Conservation (phyloP, 2,329 filamentous ascomycete genomes). For the Magnaporthales sp. region DNA sequence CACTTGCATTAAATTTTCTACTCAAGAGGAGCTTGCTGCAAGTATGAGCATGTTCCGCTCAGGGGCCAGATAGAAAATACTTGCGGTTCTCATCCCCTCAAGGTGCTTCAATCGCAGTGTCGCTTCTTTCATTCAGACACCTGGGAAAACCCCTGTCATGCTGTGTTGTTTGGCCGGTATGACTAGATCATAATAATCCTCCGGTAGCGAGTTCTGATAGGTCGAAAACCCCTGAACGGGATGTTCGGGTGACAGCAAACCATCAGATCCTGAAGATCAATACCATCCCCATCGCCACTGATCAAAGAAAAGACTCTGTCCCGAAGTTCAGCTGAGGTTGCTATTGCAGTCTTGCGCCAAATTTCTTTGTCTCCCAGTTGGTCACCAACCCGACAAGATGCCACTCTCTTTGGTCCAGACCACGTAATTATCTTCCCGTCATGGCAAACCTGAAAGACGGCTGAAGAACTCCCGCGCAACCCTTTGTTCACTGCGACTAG, state of each 20-base stretch:
- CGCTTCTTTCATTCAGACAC: too few relatives aligned
- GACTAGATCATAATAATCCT: not conserved
- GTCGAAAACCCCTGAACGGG: not conserved
- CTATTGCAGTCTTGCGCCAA: not conserved
- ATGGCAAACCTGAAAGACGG: not conserved
- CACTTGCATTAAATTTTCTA: too few relatives aligned
- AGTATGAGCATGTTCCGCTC: too few relatives aligned
- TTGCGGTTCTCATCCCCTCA: too few relatives aligned
- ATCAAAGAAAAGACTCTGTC: not conserved
- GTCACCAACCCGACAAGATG: not conserved
- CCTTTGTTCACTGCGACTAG: not conserved
- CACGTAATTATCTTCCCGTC: not conserved
- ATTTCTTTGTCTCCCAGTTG: not conserved
- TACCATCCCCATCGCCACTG: not conserved
- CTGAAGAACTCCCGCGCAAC: not conserved
- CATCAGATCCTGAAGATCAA: not conserved
- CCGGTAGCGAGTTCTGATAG: not conserved
- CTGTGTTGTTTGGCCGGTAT: too few relatives aligned
- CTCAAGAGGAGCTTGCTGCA: too few relatives aligned
- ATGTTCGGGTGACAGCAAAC: not conserved
- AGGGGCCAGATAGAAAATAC: too few relatives aligned
- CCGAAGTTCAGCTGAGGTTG: not conserved
- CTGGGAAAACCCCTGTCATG: too few relatives aligned
- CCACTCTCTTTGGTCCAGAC: not conserved
- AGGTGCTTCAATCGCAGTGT: too few relatives aligned